Conservation (phyloP, 2,329 filamentous ascomycete species). For the Lecanicillium sp. region DNA sequence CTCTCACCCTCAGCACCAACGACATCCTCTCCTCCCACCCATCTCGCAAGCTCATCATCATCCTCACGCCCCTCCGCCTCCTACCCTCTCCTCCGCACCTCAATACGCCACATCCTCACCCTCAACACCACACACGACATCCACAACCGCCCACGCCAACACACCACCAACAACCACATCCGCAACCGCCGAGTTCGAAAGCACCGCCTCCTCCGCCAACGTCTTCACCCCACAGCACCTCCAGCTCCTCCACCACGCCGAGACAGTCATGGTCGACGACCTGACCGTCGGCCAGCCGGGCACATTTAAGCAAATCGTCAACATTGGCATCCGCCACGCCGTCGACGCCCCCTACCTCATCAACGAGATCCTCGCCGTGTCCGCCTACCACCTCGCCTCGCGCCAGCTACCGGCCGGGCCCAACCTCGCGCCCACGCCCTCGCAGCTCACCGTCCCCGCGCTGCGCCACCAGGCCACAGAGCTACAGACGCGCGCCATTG, state of each 20-base stretch:
- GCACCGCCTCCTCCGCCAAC: conserved; percentile 11
- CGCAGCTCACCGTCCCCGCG: conserved; percentile 7
- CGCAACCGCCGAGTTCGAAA: neutral
- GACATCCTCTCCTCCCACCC: no score
- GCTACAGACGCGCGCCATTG: conserved; percentile 35
- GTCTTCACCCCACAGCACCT: conserved; percentile 30
- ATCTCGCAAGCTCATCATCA: no score
- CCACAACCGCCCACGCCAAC: neutral
- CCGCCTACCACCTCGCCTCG: conserved; percentile 30
- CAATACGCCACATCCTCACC: no score
- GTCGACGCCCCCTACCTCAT: conserved; percentile 34
- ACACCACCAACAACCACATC: conserved; percentile 1
- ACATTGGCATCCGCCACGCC: conserved; percentile 24
- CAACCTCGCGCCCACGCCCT: conserved; percentile 1
- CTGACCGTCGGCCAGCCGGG: conserved; percentile 12
- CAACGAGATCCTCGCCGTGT: conserved; percentile 37
- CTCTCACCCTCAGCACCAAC: no score
- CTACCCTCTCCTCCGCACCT: no score
- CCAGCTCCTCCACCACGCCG: conserved; percentile 30
- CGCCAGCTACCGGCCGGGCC: conserved; percentile 9
- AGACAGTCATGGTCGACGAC: conserved; percentile 16
- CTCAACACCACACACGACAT: conserved; percentile 3
- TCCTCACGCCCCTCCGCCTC: no score
- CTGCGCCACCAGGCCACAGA: conserved; percentile 32
- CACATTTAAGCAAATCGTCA: conserved; percentile 17